Evolutionary conservation across 345 rosid genomes (phyloP), one percentile per base, ranked within the genome.

Genomic region (Brassica rapa): DNA sequence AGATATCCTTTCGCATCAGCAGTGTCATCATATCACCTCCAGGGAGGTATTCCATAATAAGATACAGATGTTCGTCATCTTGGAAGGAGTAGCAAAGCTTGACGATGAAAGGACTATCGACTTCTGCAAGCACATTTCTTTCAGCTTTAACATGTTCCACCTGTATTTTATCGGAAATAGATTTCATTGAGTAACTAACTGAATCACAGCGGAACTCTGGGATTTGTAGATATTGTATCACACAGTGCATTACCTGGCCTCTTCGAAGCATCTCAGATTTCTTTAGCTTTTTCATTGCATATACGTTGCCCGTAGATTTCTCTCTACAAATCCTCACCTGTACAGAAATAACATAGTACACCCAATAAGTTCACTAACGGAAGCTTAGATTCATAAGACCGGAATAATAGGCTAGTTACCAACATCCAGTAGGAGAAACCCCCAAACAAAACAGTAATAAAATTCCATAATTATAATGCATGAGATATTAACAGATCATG

Each of bases 11-110:
- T 70, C 92, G 90, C 92, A 89, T 89, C 55, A 89, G 83, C 37
- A 89, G 82, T 19, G 90, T 87, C 90, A 89, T 89, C 92, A 89
- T 87, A 81, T 89, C 92, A 81, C 92, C 92, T 81, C 92, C 92
- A 77, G 92, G 92, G 67, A 88, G 87, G 76, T 88, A 88, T 71
- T 88, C 92, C 92, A 88, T 88, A 67, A 88, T 84, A 46, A 88
- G 90, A 77, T 88, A 88, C 60, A 88, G 77, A 82, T 83, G 86
- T 25, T 88, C 89, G 60, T 88, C 92, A 82, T 88, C 92, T 75
- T 88, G 92, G 86, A 88, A 88, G 23, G 92, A 88, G 76, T 88
- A 89, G 73, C 87, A 86, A 24, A 89, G 85, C 77, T 87, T 89
- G 71, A 89, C 92, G 60, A 89, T 89, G 81, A 83, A 89, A 71